Evolutionary conservation across 1,139 yeast species (phyloP), one percentile per base, ranked within the genome.

Genomic region (Meyerozyma sp.): DNA sequence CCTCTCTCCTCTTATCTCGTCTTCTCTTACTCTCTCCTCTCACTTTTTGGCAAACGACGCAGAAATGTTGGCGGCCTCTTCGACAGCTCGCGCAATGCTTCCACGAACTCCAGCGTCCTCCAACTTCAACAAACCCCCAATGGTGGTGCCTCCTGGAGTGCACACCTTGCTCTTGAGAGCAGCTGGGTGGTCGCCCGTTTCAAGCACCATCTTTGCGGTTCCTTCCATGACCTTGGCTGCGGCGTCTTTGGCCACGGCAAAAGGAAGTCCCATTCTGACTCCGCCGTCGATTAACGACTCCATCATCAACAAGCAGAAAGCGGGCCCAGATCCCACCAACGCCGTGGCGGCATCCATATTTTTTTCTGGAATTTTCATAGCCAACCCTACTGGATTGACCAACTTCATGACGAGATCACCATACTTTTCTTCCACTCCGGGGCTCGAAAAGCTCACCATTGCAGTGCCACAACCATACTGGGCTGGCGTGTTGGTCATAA

Each of bases 401-500:
- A 84, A 67, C 49, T 77, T 73, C 70, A 77, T 66, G 28, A 83
- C 85, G 48, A 81, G 61, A 8, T 72, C 69, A 47, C 71, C 72
- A 54, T 80, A 79, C 43, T 74, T 63, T 7, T 53, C 59, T 43
- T 74, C 68, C 10, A 80, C 79, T 26, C 66, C 68, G 13, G 66
- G 55, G 23, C 8, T 8, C n/a, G 87, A 72, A 52, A 84, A 81
- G 3, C 93, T 79, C 21, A 93, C 82, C 21, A 89, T 91, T 8
- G 98, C 96, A 76, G 94, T 89, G 42, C 98, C 98, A 57, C 83
- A 80, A 7, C 97, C 96, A 62, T 73, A 83, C 62, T 84, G 86
- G 36, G 97, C 95, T 4, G 98, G 98, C 0, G 98, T 93, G 65
- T 93, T 93, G 46, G 98, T 93, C 96, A 94, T 91, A n/a, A 94